These are phyloP conservation scores for Heliamphora ciliata DNA, from an alignment of 179 eudicot genomes.

Conservation along the genomic window DNA sequence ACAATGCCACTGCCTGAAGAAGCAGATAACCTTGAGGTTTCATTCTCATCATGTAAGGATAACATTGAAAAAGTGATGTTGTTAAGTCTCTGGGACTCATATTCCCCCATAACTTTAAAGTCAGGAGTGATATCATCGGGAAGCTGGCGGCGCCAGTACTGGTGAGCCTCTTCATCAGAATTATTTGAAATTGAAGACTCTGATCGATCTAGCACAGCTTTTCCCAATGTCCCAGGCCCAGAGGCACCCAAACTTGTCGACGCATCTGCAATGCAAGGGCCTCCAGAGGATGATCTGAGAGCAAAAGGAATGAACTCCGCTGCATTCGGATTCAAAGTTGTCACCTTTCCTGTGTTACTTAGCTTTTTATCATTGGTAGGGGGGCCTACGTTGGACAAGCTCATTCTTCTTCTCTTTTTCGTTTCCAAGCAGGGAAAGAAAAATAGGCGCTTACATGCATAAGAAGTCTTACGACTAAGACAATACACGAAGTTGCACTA, in stretches of 20 bases:
- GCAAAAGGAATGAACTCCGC: constrained; percentile 81
- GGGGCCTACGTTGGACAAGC: constrained; percentile 28
- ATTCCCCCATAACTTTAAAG: constrained; percentile 56
- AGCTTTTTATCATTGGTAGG: constrained; percentile 18
- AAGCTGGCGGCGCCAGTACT: constrained; percentile 82
- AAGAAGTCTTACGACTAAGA: background rate
- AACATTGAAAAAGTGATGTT: constrained; percentile 52
- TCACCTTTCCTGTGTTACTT: constrained; percentile 21
- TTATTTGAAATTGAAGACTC: constrained; percentile 67
- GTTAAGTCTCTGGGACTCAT: constrained; percentile 39
- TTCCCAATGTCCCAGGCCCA: constrained; percentile 26
- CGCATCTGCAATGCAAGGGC: constrained; percentile 25
- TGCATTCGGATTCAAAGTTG: constrained; percentile 84
- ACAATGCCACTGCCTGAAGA: constrained; percentile 34
- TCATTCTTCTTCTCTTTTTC: constrained; percentile 23
- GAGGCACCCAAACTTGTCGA: constrained; percentile 24
- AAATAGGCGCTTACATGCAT: constrained; percentile 17
- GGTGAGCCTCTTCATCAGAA: constrained; percentile 87
- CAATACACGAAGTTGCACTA: background rate
- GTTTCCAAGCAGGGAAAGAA: background rate
- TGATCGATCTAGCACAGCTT: constrained; percentile 58
- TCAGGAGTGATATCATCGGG: constrained; percentile 99
- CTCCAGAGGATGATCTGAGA: constrained; percentile 48
- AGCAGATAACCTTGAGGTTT: constrained; percentile 37
- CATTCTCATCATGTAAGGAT: constrained; percentile 48